phyloP scores from a whole-genome alignment of 257 asterid species.

The Nicotiana obtusifolia region DNA sequence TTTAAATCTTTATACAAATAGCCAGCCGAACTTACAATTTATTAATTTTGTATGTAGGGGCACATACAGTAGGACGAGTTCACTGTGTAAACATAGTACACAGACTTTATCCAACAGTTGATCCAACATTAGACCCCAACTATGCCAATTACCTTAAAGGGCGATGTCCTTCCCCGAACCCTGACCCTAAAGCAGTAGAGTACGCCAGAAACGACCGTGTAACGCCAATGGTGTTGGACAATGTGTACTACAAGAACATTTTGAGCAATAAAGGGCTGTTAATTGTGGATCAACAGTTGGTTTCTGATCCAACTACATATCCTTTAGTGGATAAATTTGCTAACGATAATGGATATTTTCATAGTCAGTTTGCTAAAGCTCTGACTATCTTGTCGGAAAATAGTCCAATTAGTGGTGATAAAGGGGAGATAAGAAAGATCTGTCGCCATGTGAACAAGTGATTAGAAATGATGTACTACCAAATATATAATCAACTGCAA shows the following conservation, averaged over 20 bases:
- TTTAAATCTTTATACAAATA: too few species aligned
- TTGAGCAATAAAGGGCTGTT: conserved; percentile 48
- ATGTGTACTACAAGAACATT: conserved; percentile 60
- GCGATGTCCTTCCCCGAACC: conserved; percentile 55
- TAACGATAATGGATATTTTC: conserved; percentile 58
- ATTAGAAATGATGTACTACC: not conserved
- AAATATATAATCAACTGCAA: not conserved
- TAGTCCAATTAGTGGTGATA: conserved; percentile 45
- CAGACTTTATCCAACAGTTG: conserved; percentile 61
- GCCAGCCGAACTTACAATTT: too few species aligned
- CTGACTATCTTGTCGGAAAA: conserved; percentile 54
- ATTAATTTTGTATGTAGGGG: conserved; percentile 28
- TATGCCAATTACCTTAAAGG: conserved; percentile 52
- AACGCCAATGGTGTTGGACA: conserved; percentile 65
- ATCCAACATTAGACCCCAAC: conserved; percentile 46
- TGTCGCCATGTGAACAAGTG: conserved; percentile 49
- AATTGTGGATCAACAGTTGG: conserved; percentile 50
- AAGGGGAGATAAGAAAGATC: conserved; percentile 64
- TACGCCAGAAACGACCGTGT: conserved; percentile 52
- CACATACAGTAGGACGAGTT: conserved; percentile 76
- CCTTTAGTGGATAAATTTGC: conserved; percentile 76
- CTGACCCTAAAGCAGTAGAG: conserved; percentile 45
- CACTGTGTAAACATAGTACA: conserved; percentile 63
- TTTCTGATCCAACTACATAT: conserved; percentile 45
- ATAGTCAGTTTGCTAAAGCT: conserved; percentile 56